phyloP scores from a whole-genome alignment of 352 stramenopile genomes.

The Phytophthora capsici region DNA sequence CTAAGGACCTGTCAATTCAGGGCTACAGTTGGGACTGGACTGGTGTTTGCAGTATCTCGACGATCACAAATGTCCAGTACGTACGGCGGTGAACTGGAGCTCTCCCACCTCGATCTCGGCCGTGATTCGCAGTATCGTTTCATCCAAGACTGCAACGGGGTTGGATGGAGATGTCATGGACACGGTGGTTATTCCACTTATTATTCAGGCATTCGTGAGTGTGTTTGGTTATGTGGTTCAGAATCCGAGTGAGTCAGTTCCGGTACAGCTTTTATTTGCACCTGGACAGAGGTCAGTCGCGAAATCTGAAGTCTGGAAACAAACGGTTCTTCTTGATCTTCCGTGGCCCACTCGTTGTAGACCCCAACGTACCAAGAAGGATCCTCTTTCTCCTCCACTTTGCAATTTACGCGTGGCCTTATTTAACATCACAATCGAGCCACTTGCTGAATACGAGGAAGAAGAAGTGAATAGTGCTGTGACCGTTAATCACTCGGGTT shows the following conservation, averaged over 20 bases:
- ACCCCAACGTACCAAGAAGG: constrained; percentile 8
- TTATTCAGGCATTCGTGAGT: constrained; percentile 53
- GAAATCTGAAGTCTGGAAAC: constrained; percentile 49
- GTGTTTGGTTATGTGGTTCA: constrained; percentile 46
- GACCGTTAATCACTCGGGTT: constrained; percentile 22
- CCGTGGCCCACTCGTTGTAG: constrained; percentile 33
- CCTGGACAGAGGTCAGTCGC: constrained; percentile 24
- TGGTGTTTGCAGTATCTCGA: constrained; percentile 62
- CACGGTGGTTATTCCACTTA: constrained; percentile 38
- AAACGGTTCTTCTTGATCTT: constrained; percentile 53
- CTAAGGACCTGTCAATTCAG: constrained; percentile 29
- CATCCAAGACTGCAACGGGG: constrained; percentile 38
- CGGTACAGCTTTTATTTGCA: constrained; percentile 53
- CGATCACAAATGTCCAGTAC: constrained; percentile 46
- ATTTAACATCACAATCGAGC: constrained; percentile 71
- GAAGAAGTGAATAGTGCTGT: constrained; percentile 9
- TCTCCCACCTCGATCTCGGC: constrained; percentile 38
- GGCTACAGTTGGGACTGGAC: constrained; percentile 50
- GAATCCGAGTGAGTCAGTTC: constrained; percentile 49
- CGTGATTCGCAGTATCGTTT: constrained; percentile 53
- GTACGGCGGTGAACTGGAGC: constrained; percentile 57
- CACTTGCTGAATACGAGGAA: constrained; percentile 19
- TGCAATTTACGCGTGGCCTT: constrained; percentile 45
- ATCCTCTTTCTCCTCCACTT: constrained; percentile 17
- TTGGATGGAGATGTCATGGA: constrained; percentile 14